Conservation (phyloP, 2,329 filamentous ascomycete genomes). For the Teratosphaeria viscida region DNA sequence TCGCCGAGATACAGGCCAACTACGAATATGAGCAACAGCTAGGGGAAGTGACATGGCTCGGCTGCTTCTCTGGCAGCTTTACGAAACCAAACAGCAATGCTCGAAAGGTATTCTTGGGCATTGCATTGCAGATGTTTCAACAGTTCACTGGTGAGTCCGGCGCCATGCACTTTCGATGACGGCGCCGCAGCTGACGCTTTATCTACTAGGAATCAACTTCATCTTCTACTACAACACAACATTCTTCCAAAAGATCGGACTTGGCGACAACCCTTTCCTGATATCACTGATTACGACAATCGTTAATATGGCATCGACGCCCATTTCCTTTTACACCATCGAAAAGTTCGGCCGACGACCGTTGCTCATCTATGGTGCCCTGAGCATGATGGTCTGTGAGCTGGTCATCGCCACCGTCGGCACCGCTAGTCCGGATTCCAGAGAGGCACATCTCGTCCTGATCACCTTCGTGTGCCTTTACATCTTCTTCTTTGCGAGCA, state of each 20-base stretch:
- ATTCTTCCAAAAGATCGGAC: slow-evolving; percentile 62
- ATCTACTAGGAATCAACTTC: slow-evolving; percentile 58
- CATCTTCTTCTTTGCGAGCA: slow-evolving; percentile 84
- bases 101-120: slow-evolving; percentile 38
- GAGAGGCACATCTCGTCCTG: slow-evolving; percentile 42
- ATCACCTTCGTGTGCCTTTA: slow-evolving; percentile 85
- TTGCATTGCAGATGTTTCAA: slow-evolving; percentile 39
- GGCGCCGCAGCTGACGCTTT: background rate
- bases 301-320: slow-evolving; percentile 79
- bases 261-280: slow-evolving; percentile 61
- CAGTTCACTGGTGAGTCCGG: slow-evolving; percentile 51
- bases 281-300: slow-evolving; percentile 79
- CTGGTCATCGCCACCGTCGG: slow-evolving; percentile 70
- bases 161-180: background rate
- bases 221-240: slow-evolving; percentile 64
- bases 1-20: slow-evolving; percentile 81
- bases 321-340: slow-evolving; percentile 78
- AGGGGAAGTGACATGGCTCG: slow-evolving; percentile 42
- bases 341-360: slow-evolving; percentile 72
- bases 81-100: slow-evolving; percentile 41
- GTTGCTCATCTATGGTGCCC: slow-evolving; percentile 66
- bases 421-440: slow-evolving; percentile 30
- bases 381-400: slow-evolving; percentile 75
- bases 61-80: slow-evolving; percentile 49
- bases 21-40: slow-evolving; percentile 68